A percentile compares a stretch with the other conserved stretches of the same genome.
Conservation (phyloP, 2,329 filamentous ascomycete species). For the Aotearoamyces nothofagi region DNA sequence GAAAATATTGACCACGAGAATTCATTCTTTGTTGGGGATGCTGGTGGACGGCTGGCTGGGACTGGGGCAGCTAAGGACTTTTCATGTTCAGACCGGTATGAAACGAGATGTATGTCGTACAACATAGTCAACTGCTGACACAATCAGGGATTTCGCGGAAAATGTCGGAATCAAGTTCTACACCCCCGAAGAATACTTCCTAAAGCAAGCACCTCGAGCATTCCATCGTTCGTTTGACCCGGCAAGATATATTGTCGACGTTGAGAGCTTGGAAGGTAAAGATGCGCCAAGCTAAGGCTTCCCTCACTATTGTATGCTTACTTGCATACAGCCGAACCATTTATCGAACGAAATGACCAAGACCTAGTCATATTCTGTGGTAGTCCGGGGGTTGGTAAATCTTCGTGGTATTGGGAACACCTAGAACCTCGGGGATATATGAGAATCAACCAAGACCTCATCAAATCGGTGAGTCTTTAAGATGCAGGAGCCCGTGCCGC, state of each 20-base stretch:
- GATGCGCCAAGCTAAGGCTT: too few species aligned
- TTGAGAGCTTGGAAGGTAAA: too few species aligned
- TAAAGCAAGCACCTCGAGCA: slow-evolving; percentile 46
- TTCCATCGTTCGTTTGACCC: slow-evolving; percentile 64
- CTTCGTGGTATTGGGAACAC: slow-evolving; percentile 71
- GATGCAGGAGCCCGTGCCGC: slow-evolving; percentile 2
- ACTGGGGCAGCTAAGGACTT: slow-evolving; percentile 38
- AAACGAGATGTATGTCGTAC: neutral
- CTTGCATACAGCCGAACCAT: too few species aligned
- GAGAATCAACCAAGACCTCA: slow-evolving; percentile 77
- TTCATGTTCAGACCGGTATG: slow-evolving; percentile 40
- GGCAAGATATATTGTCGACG: slow-evolving; percentile 18
- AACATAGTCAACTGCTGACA: slow-evolving; percentile 6
- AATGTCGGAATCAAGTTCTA: slow-evolving; percentile 70
- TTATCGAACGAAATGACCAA: slow-evolving; percentile 30
- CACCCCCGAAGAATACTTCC: slow-evolving; percentile 88
- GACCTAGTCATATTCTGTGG: slow-evolving; percentile 82
- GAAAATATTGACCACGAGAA: slow-evolving; percentile 47
- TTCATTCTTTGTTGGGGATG: slow-evolving; percentile 86
- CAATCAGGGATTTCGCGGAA: slow-evolving; percentile 56
- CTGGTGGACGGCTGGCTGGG: slow-evolving; percentile 42
- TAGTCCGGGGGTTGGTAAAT: slow-evolving; percentile 81
- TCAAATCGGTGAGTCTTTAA: slow-evolving; percentile 51
- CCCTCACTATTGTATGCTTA: too few species aligned
- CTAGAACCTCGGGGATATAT: slow-evolving; percentile 67